Evolutionary conservation across 2,329 filamentous ascomycete genomes (phyloP).

Genomic region (Delphinella strobiligena): DNA sequence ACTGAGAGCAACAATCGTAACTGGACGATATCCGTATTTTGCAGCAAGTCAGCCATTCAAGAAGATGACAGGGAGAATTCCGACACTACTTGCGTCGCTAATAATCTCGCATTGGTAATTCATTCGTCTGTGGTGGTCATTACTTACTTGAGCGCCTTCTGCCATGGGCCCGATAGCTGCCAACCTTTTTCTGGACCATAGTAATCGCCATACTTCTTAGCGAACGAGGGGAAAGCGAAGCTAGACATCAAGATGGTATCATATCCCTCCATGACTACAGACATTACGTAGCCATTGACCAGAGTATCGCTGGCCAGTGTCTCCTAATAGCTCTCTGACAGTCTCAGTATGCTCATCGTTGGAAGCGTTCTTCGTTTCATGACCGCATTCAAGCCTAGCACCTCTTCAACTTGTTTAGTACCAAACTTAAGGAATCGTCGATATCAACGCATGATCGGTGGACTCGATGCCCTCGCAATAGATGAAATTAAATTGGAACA

Average conservation of each 20-base stretch:
- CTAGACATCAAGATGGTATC: conserved; percentile 55
- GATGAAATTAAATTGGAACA: too few relatives aligned
- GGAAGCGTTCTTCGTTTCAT: conserved; percentile 4
- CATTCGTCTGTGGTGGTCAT: conserved; percentile 45
- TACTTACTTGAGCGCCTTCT: conserved; percentile 28
- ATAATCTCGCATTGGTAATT: conserved; percentile 44
- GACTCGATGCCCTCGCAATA: too few relatives aligned
- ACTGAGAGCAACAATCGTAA: conserved; percentile 5
- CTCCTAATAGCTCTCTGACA: conserved; percentile 5
- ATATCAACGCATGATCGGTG: too few relatives aligned
- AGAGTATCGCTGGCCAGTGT: conserved; percentile 34
- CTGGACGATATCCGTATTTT: conserved; percentile 10
- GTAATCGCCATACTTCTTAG: conserved; percentile 2
- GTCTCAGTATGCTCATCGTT: conserved; percentile 4
- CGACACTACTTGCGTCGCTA: conserved; percentile 23
- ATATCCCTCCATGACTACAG: conserved; percentile 50
- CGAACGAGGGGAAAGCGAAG: conserved; percentile 12
- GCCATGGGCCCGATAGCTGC: conserved; percentile 4
- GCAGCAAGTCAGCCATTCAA: conserved; percentile 22
- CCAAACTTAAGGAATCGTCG: conserved; percentile 7
- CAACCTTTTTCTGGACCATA: conserved; percentile 1
- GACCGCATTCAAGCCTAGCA: conserved; percentile 5
- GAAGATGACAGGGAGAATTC: conserved; percentile 45
- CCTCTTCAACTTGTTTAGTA: conserved; percentile 4
- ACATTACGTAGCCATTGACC: conserved; percentile 49